A percentile compares a stretch with the other conserved stretches of the same genome.
phyloP scores from a whole-genome alignment of 805 yeast genomes.

The Monosporozyma servazzii region DNA sequence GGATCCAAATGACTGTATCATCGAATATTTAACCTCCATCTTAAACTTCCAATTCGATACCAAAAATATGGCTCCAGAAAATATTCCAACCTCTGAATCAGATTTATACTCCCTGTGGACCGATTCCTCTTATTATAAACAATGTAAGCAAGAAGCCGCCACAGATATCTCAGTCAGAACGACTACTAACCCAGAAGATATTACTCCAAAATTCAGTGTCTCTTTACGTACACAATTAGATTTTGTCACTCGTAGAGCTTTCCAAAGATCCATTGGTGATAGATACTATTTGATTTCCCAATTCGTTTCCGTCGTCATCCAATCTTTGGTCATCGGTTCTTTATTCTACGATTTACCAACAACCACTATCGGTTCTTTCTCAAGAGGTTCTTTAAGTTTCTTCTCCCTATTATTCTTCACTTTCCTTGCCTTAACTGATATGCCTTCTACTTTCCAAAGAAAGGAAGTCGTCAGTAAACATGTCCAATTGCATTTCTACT shows the following conservation, averaged over 20 bases:
- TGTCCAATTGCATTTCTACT: conserved; percentile 52
- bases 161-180: conserved; percentile 25
- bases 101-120: conserved; percentile 37
- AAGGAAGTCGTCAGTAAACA: conserved; percentile 56
- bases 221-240: conserved; percentile 35
- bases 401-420: conserved; percentile 47
- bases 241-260: conserved; percentile 38
- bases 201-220: conserved; percentile 17
- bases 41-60: conserved; percentile 33
- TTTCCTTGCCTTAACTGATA: conserved; percentile 50
- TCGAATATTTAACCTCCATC: conserved; percentile 53
- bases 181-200: conserved; percentile 20
- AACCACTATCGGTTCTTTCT: conserved; percentile 41
- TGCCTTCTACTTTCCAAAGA: conserved; percentile 37
- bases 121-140: conserved; percentile 20
- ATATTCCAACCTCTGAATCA: conserved; percentile 31
- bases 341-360: conserved; percentile 38
- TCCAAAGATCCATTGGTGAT: conserved; percentile 36
- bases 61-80: background rate
- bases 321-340: conserved; percentile 40
- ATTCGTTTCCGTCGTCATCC: conserved; percentile 34
- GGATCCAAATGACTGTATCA: conserved; percentile 49
- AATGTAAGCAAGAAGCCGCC: conserved; percentile 14
- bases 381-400: conserved; percentile 45
- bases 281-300: conserved; percentile 36